A percentile compares a stretch with the other conserved stretches of the same genome.
phyloP scores from a whole-genome alignment of 1,284 basidiomycete genomes.

The Ceratorhiza oryzae-sativae region DNA sequence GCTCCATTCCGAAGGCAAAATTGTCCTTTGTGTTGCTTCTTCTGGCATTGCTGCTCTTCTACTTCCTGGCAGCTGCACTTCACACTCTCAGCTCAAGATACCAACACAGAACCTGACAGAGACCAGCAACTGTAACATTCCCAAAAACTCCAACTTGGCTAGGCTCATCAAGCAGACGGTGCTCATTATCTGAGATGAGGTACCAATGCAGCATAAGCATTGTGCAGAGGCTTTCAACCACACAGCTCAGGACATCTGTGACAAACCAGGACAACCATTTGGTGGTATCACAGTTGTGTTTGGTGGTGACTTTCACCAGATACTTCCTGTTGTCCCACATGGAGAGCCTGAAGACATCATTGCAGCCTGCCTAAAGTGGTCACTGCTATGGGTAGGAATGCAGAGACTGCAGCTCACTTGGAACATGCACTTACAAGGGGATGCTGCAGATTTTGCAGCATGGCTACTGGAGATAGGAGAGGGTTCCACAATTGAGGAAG shows the following conservation, averaged over 20 bases:
- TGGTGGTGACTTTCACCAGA: conserved; percentile 56
- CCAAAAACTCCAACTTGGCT: conserved; percentile 46
- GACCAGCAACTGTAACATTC: conserved; percentile 44
- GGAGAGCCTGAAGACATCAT: conserved; percentile 53
- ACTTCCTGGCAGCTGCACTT: conserved; percentile 54
- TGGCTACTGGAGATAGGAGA: conserved; percentile 56
- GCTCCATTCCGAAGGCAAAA: conserved; percentile 47
- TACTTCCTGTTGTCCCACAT: conserved; percentile 53
- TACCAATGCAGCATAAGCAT: conserved; percentile 50
- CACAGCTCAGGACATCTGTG: conserved; percentile 49
- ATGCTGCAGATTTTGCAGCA: conserved; percentile 50
- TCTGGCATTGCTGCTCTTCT: conserved; percentile 59
- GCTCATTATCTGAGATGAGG: conserved; percentile 56
- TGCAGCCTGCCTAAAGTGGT: conserved; percentile 49
- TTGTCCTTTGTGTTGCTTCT: conserved; percentile 57
- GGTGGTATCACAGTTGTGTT: conserved; percentile 54
- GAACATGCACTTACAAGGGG: conserved; percentile 53
- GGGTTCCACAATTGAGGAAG: conserved; percentile 46
- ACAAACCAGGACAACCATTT: conserved; percentile 49
- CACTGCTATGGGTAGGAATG: conserved; percentile 51
- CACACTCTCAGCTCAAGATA: conserved; percentile 57
- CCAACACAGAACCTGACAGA: conserved; percentile 51
- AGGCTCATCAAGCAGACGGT: conserved; percentile 47
- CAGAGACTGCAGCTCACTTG: conserved; percentile 48
- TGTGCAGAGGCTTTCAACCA: conserved; percentile 51